phyloP scores from a whole-genome alignment of 1,284 basidiomycete species.

The Fomitopsis schrenkii region DNA sequence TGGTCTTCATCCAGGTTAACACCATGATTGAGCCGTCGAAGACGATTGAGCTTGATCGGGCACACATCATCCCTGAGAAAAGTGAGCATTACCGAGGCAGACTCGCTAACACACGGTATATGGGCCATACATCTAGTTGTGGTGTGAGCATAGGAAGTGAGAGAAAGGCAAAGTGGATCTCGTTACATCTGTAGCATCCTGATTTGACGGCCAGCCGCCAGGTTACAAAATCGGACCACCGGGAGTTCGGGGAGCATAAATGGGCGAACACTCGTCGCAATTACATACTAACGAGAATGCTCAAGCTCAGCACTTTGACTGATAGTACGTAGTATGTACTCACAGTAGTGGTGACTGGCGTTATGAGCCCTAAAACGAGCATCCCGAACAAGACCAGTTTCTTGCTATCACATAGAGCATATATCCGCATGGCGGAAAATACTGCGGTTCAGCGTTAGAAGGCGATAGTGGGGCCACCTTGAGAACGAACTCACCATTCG shows the following conservation, averaged over 20 bases:
- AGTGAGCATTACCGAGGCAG: too few relatives aligned
- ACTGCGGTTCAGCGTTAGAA: background rate
- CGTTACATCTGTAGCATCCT: too few relatives aligned
- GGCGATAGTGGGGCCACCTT: too few relatives aligned
- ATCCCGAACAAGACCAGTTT: background rate
- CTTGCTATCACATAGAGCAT: background rate
- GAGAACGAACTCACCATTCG: too few relatives aligned
- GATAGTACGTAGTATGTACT: background rate
- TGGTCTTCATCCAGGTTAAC: constrained; percentile 15
- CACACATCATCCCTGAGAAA: constrained; percentile 11
- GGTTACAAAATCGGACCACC: too few relatives aligned
- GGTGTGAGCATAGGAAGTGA: background rate
- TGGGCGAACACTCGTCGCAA: too few relatives aligned
- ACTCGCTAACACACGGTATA: background rate
- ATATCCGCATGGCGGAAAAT: background rate
- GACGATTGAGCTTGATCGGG: constrained; percentile 11
- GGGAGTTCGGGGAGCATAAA: too few relatives aligned
- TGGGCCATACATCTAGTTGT: background rate
- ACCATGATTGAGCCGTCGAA: constrained; percentile 14
- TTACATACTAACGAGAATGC: too few relatives aligned
- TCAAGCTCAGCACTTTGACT: too few relatives aligned
- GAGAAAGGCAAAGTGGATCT: too few relatives aligned
- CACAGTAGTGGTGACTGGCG: background rate
- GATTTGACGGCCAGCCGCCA: too few relatives aligned
- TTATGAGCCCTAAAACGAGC: background rate